These are phyloP conservation scores for Quercus tomentella DNA, from an alignment of 331 rosid species.

Conservation along the genomic window DNA sequence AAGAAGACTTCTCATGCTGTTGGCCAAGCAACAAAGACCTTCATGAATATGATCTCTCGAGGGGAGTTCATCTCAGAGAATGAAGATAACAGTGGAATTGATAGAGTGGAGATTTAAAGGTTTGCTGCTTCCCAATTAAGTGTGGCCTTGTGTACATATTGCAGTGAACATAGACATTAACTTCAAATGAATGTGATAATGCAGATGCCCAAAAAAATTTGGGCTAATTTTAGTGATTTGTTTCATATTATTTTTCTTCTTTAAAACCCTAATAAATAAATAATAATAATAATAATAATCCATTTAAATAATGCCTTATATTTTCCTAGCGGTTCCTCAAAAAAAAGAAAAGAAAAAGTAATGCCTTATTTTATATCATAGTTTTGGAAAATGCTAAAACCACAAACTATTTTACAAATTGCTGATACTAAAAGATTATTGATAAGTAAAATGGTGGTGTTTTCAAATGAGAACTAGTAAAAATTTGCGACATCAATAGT, in stretches of 20 bases:
- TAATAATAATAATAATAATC: background rate
- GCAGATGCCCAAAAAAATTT: background rate
- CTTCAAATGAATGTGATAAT: background rate
- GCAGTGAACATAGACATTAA: background rate
- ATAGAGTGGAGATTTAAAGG: constrained; percentile 41
- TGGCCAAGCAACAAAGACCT: constrained; percentile 67
- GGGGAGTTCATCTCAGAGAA: constrained; percentile 39
- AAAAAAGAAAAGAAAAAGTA: background rate
- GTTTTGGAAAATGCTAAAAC: no score
- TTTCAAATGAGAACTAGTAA: no score
- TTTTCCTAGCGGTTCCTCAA: background rate
- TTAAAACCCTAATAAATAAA: background rate
- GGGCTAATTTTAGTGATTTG: background rate
- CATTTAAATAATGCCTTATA: background rate
- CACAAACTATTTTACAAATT: no score
- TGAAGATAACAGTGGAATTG: constrained; percentile 45
- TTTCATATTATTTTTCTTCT: background rate
- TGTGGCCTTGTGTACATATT: background rate
- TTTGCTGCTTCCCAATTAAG: background rate
- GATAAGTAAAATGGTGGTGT: no score
- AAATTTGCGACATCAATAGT: no score
- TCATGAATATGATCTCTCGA: constrained; percentile 61
- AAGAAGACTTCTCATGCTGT: constrained; percentile 84
- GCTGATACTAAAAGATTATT: no score
- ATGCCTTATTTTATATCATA: no score